Evolutionary conservation across 2,329 filamentous ascomycete species (phyloP), one percentile per base, ranked within the genome.

Genomic region (Colletotrichum sp.): DNA sequence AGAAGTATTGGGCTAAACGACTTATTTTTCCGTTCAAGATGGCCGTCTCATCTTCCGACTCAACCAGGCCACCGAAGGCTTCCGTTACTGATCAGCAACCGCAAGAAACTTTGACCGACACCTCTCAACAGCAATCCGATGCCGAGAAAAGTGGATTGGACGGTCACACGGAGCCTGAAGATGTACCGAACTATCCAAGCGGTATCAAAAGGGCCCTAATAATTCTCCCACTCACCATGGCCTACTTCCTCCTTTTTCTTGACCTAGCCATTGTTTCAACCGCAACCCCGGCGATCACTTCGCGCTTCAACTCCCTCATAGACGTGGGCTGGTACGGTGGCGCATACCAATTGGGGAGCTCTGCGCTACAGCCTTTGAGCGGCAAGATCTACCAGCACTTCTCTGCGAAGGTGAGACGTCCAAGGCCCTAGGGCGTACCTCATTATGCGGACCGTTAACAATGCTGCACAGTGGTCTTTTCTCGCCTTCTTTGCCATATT

Each of bases 401-500:
- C 57, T 83, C 76, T 16, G 79, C 83, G 5, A 87, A 88, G 81
- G 85, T 85, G 64, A 10, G 76, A 18, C 10, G 5, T 10, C 24
- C 24, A 6, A 5, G 10, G 9, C 55, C 24, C 7, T 3, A 13
- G 3, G 12, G 10, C 10, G 4, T 13, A 21, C 24, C 21, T 12
- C 7, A 18, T 4, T 16, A 5, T 7, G 24, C 55, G 7, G 24
- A 10, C 16, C 7, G 21, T 52, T 59, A 10, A 59, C 15, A 30
- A 9, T 2, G 24, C 57, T 64, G 8, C 59, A 10, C 78, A 86
- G 83, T 85, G 83, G 81, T 80, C 84, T 0, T 88, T 85, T 64
- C 78, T 87, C 8, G 66, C 72, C 67, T 87, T 89, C 59, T 84
- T 92, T 32, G 78, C 82, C 44, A 71, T 91, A 55, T 92, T 93